Conservation (phyloP, 139 green algal species). For the Chlamydomonas urium region DNA sequence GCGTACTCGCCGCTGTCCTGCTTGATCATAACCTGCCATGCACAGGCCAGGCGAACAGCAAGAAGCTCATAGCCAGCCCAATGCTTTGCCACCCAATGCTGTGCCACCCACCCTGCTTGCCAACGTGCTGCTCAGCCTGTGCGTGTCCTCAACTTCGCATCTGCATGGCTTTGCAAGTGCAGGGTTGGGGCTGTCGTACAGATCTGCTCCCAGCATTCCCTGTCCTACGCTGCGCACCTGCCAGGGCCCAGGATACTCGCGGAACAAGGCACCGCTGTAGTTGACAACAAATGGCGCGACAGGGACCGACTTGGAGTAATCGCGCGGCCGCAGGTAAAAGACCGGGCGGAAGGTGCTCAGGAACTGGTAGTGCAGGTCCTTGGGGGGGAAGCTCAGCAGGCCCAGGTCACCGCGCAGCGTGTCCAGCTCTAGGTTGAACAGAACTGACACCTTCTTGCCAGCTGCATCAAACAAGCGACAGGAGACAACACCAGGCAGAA, state of each 20-base stretch:
- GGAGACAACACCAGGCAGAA: too few species aligned
- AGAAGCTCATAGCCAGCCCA: too few species aligned
- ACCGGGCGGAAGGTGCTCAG: constrained; percentile 72
- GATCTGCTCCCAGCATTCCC: too few species aligned
- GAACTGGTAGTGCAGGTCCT: constrained; percentile 64
- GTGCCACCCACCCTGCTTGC: too few species aligned
- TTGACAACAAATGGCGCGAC: constrained; percentile 88
- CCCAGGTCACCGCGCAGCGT: constrained; percentile 86
- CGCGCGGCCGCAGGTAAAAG: constrained; percentile 79
- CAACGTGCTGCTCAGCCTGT: too few species aligned
- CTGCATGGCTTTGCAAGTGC: too few species aligned
- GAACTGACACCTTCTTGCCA: constrained; percentile 40
- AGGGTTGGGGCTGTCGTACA: too few species aligned
- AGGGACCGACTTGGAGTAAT: constrained; percentile 61
- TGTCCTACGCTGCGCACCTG: too few species aligned
- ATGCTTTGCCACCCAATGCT: too few species aligned
- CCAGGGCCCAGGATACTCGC: constrained; percentile 89
- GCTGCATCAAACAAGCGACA: too few species aligned
- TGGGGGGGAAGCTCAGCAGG: constrained; percentile 77
- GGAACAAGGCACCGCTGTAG: constrained; percentile 85
- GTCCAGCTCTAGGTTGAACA: constrained; percentile 97
- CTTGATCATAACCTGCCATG: constrained; percentile 72
- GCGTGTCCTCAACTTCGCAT: too few species aligned
- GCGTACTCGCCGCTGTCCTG: constrained; percentile 81
- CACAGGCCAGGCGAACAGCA: too few species aligned